phyloP scores from a whole-genome alignment of 441 rosid species.

The Croton setiger region DNA sequence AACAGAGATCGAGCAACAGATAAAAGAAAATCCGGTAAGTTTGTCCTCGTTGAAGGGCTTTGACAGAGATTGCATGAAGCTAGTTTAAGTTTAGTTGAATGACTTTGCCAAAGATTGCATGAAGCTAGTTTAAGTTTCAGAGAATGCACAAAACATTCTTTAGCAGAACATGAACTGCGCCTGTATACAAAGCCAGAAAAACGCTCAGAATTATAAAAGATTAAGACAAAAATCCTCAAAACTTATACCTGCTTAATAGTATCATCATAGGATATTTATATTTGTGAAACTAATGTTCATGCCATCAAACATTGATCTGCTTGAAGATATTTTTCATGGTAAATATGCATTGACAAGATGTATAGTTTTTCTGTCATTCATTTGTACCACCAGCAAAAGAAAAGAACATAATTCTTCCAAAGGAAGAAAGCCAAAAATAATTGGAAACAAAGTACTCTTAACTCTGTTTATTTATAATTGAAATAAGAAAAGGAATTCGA shows the following conservation, averaged over 20 bases:
- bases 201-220: background rate
- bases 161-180: too few relatives aligned
- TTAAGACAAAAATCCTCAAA: background rate
- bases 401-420: background rate
- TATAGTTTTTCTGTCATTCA: background rate
- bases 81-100: constrained; percentile 47
- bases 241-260: background rate
- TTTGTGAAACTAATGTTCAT: background rate
- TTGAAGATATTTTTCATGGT: background rate
- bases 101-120: constrained; percentile 33
- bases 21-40: constrained; percentile 43
- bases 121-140: too few relatives aligned
- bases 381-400: background rate
- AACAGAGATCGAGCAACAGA: constrained; percentile 61
- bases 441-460: background rate
- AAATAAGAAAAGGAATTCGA: background rate
- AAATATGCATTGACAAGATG: background rate
- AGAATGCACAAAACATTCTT: too few relatives aligned
- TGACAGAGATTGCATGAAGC: constrained; percentile 62
- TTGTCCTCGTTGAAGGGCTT: constrained; percentile 36
- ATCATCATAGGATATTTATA: background rate
- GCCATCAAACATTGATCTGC: background rate
- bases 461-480: background rate
- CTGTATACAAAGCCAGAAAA: background rate
- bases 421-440: background rate